A percentile compares a stretch with the other conserved stretches of the same genome.
These are phyloP conservation scores for Stropharia rugosoannulata DNA, from an alignment of 768 basidiomycete species.

Conservation along the genomic window DNA sequence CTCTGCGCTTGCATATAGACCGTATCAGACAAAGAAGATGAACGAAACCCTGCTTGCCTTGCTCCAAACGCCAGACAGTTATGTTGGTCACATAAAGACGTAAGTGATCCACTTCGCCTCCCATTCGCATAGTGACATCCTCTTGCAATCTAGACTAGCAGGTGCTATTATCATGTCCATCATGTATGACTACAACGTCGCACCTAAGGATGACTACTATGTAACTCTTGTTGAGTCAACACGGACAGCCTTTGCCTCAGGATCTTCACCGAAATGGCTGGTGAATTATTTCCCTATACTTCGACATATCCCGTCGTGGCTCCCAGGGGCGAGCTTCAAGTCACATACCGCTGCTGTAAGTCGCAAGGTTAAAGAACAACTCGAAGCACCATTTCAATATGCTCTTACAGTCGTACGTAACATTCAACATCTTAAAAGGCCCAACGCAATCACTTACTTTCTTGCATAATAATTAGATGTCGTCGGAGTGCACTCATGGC, in stretches of 20 bases:
- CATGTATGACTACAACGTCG: not conserved
- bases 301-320: not conserved
- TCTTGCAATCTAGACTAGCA: not conserved
- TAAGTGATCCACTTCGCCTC: not conserved
- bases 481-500: no score
- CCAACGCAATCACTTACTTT: not conserved
- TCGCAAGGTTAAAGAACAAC: not conserved
- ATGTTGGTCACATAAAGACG: not conserved
- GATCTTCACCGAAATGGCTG: not conserved
- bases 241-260: not conserved
- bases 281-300: not conserved
- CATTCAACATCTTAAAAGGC: not conserved
- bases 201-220: not conserved
- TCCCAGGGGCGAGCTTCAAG: conserved; percentile 1
- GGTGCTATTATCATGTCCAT: not conserved
- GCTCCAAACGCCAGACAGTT: not conserved
- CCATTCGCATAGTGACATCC: not conserved
- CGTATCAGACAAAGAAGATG: not conserved
- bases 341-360: not conserved
- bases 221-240: not conserved
- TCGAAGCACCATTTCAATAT: not conserved
- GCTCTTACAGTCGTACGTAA: not conserved
- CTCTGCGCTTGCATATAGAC: not conserved
- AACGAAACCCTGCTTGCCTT: not conserved
- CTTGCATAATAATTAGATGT: not conserved